phyloP scores from a whole-genome alignment of 148 eudicot species.

The Spergularia marina region DNA sequence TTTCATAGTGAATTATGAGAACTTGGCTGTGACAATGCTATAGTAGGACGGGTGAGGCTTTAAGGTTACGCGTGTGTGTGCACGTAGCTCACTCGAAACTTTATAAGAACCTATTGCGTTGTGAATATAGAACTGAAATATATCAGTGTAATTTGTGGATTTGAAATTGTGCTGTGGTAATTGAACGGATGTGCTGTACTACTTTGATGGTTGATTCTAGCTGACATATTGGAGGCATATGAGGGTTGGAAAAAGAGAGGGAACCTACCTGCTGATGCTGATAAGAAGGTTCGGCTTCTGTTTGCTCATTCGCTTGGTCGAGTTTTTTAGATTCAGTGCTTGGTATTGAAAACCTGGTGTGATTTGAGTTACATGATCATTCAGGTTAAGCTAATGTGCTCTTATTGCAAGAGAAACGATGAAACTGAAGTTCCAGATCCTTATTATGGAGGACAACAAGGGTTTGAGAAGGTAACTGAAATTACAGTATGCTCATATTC shows the following conservation, averaged over 20 bases:
- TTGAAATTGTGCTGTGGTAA: background rate
- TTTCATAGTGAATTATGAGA: background rate
- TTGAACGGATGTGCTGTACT: background rate
- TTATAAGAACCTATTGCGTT: no score
- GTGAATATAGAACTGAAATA: background rate
- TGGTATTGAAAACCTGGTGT: background rate
- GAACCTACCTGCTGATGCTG: constrained; percentile 66
- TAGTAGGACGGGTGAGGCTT: no score
- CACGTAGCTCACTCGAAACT: no score
- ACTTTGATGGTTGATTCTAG: constrained; percentile 33
- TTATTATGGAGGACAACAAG: constrained; percentile 87
- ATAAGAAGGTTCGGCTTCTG: constrained; percentile 55
- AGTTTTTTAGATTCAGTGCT: constrained; percentile 9
- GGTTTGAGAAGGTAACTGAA: constrained; percentile 83
- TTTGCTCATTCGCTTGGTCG: background rate
- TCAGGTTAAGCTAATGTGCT: constrained; percentile 89
- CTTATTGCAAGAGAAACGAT: constrained; percentile 81
- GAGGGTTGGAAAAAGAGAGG: constrained; percentile 69
- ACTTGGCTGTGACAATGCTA: no score
- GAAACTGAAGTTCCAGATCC: constrained; percentile 96
- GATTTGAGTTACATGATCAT: constrained; percentile 4
- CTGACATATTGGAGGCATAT: constrained; percentile 70
- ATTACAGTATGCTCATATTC: background rate
- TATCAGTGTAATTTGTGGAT: background rate
- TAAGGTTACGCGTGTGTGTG: no score